Conservation (phyloP, 2,329 filamentous ascomycete species). For the Pseudofabraea citricarpa region DNA sequence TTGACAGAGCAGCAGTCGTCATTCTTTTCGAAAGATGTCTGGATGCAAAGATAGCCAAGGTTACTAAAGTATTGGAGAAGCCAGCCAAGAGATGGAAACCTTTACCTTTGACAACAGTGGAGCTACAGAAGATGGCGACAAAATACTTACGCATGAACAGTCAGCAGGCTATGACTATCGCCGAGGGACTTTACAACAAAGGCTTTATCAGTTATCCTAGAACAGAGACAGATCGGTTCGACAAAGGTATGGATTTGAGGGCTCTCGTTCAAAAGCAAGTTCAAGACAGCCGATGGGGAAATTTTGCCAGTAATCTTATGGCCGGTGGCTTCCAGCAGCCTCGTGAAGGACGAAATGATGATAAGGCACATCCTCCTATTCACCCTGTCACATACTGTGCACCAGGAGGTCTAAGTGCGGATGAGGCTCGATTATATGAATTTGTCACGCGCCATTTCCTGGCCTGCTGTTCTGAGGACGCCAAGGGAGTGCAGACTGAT, state of each 20-base stretch:
- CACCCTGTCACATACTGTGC: conserved; percentile 87
- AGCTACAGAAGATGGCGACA: conserved; percentile 93
- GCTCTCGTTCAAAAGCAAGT: conserved; percentile 79
- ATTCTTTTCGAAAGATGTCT: conserved; percentile 86
- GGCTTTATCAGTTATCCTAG: conserved; percentile 97
- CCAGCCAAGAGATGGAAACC: conserved; percentile 93
- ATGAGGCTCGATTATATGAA: conserved; percentile 80
- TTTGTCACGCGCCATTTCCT: conserved; percentile 89
- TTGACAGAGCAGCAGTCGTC: conserved; percentile 77
- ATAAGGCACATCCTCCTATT: conserved; percentile 95
- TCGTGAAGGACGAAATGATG: conserved; percentile 80
- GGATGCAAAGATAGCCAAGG: conserved; percentile 67
- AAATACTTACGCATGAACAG: conserved; percentile 85
- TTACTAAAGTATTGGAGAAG: conserved; percentile 83
- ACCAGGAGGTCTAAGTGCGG: conserved; percentile 51
- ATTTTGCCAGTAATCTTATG: conserved; percentile 70
- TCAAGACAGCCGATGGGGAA: conserved; percentile 71
- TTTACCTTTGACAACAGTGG: conserved; percentile 88
- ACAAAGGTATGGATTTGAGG: conserved; percentile 79
- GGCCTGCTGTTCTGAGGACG: conserved; percentile 93
- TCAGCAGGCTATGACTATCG: conserved; percentile 82
- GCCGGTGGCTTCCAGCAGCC: conserved; percentile 77
- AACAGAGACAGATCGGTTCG: conserved; percentile 95
- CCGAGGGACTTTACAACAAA: conserved; percentile 84
- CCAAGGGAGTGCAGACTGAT: conserved; percentile 81